Evolutionary conservation across 257 asterid species (phyloP), one percentile per base, ranked within the genome.

Genomic region (Solanum boliviense): DNA sequence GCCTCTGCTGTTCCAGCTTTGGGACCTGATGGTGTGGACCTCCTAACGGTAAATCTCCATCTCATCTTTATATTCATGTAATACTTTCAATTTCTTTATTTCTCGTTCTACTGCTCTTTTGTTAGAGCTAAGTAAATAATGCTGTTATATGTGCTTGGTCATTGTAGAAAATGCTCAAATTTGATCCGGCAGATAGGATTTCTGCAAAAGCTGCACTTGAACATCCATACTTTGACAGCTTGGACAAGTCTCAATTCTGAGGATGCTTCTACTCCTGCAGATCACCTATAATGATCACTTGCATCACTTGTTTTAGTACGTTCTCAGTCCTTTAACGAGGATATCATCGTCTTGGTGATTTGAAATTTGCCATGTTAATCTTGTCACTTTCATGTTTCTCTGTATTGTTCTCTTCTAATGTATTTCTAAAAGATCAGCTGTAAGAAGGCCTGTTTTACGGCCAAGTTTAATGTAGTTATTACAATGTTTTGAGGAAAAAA

Each of bases 131-230:
- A 76, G 60, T 20, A 32, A 18, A 25, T 39, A 39, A 56, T 79
- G 35, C 23, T 88, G 73, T 82, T 90, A 18, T 79, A 60, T 78
- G 88, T 88, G 34, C 86, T 71, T 91, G 89, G 82, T 92, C 65
- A 67, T 35, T 25, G 93, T 95, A 95, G 98, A 90, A 90, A 84
- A 95, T 96, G 99, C 96, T 96, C 38, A 92, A 90, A 72, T 96
- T 92, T 89, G 93, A 96, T 90, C 98, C 99, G 3, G 95, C 96
- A 29, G 98, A 96, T 25, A 93, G 98, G 84, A 95, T 96, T 88
- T 96, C 99, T 5, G 99, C 99, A 2, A 96, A 95, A 91, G 96
- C 94, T 88, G 98, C 99, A 56, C 88, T 96, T 62, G 99, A 95
- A 35, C 99, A 96, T 89, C 98, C 98, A n/a, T 96, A 92, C 93